phyloP scores from a whole-genome alignment of 768 basidiomycete species.

The Lentinula aciculospora region DNA sequence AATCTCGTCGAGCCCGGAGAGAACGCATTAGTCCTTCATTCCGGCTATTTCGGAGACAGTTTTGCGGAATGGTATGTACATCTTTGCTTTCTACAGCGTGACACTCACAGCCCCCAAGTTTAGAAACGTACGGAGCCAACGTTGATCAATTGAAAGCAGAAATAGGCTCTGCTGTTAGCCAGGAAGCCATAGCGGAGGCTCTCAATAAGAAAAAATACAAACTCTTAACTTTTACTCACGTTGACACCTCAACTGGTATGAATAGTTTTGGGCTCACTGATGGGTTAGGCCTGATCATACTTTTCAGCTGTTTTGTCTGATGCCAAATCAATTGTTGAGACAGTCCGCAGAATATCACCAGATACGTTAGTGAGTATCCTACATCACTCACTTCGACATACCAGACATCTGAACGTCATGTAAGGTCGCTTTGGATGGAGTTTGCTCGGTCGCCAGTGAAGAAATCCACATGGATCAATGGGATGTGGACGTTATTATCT shows the following conservation, averaged over 20 bases:
- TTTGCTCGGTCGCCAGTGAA: conserved; percentile 94
- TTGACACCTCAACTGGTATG: conserved; percentile 81
- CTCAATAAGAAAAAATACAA: conserved; percentile 82
- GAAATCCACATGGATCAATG: conserved; percentile 93
- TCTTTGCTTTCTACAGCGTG: background rate
- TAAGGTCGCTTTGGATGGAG: conserved; percentile 82
- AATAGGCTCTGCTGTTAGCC: conserved; percentile 70
- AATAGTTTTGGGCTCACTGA: background rate
- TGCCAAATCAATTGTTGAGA: conserved; percentile 67
- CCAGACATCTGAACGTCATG: conserved; percentile 2
- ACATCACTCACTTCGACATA: background rate
- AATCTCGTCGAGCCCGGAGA: conserved; percentile 86
- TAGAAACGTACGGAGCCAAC: conserved; percentile 83
- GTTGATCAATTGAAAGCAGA: conserved; percentile 81
- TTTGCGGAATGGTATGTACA: conserved; percentile 73
- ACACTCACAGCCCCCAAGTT: conserved; percentile 31
- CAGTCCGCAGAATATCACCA: conserved; percentile 73
- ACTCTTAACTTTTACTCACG: conserved; percentile 89
- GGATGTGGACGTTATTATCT: conserved; percentile 84
- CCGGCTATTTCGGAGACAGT: conserved; percentile 92
- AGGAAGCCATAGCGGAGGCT: conserved; percentile 56
- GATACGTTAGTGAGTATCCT: conserved; percentile 60
- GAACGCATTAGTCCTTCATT: conserved; percentile 76
- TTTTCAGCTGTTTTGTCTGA: conserved; percentile 75
- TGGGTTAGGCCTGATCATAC: background rate